Evolutionary conservation across 306 rosid species (phyloP), one percentile per base, ranked within the genome.

Genomic region (Calophaca sinica): DNA sequence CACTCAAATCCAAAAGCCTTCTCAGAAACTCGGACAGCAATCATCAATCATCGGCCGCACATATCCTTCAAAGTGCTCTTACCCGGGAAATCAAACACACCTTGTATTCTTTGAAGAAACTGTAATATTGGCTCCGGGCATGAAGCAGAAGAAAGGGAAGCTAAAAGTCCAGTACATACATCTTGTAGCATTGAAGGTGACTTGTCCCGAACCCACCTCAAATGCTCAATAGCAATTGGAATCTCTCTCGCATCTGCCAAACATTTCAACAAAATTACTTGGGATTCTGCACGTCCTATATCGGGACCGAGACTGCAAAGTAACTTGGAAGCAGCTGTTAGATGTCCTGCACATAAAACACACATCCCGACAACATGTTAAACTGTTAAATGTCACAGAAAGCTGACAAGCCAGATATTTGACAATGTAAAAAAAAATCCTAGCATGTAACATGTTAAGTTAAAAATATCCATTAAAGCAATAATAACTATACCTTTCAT

Each of bases 231-330:
- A 58, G 96, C 93, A 54, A 82, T 45, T 46, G 77, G 46, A 84
- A 81, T 55, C 87, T 90, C 88, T 46, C 81, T 61, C 39, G 91
- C 85, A 76, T 94, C 88, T 3, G 85, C 90, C 77, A 87, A 73
- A 80, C 68, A 84, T 86, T 88, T 89, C 79, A 94, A 77, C 80
- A 91, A 79, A 70, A 70, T 79, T 31, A 88, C 80, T 72, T 94
- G 96, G 72, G 89, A 67, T 42, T 86, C 82, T 62, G 87, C 68
- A 36, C 12, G 46, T 63, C 77, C 87, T 53, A 86, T 57, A 53
- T 76, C 84, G 59, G 32, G 62, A 71, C 69, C 29, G 62, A 86
- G 89, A 80, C 85, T 60, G 39, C 86, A 77, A 61, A 94, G 88
- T 64, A 91, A 82, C 75, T 89, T 77, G 28, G 93, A 88, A 70